Evolutionary conservation across 2,329 filamentous ascomycete species (phyloP).

Genomic region (Chrysoporthe puriensis): DNA sequence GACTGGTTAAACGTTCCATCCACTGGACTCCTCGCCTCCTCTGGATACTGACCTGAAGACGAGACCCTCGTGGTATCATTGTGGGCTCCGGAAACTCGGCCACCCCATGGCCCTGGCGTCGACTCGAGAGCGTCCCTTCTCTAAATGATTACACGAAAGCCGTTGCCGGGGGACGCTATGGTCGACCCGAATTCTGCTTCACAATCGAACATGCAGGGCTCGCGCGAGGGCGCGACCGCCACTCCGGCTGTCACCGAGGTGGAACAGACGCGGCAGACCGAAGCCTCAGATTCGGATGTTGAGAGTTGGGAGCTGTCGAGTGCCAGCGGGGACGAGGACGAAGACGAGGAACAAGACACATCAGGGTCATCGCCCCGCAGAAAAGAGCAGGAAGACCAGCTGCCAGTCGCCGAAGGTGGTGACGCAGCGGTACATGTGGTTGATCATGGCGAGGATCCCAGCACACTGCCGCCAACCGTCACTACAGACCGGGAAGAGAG

Average conservation of each 20-base stretch:
- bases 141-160: conserved; percentile 49
- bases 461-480: background rate
- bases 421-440: conserved; percentile 4
- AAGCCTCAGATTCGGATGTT: conserved; percentile 29
- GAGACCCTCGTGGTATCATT: background rate
- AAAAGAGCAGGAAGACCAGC: background rate
- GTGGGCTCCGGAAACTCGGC: background rate
- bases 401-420: background rate
- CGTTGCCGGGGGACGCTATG: conserved; percentile 37
- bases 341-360: background rate
- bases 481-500: conserved; percentile 9
- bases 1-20: too few species aligned
- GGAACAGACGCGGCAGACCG: background rate
- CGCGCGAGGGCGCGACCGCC: conserved; percentile 22
- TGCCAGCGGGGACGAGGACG: conserved; percentile 24
- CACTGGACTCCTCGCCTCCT: background rate
- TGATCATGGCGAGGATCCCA: conserved; percentile 2
- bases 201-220: conserved; percentile 35
- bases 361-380: background rate
- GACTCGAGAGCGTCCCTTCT: conserved; percentile 24
- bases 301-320: conserved; percentile 25
- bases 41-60: background rate
- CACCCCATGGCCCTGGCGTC: conserved; percentile 7
- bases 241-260: background rate
- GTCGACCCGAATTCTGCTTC: conserved; percentile 34